Evolutionary conservation across 129 eudicot species (phyloP).

Genomic region (Arctium minus): DNA sequence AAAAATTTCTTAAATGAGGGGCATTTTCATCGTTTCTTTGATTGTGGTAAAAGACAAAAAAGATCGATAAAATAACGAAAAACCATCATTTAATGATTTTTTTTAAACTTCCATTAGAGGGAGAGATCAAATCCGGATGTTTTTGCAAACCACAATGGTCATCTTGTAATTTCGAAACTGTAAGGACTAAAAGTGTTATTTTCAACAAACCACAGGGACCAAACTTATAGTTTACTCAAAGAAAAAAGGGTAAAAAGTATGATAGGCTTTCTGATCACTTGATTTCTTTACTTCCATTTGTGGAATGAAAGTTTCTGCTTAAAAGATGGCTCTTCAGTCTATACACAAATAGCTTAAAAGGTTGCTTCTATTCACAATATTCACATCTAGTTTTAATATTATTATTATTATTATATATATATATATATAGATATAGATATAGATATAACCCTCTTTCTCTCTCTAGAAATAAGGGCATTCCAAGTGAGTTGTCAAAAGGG

Average conservation of each 20-base stretch:
- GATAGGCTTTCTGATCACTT: conserved; percentile 28
- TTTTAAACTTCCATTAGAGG: too few species aligned
- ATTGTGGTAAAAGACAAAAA: too few species aligned
- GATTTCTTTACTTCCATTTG: conserved; percentile 41
- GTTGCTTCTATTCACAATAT: conserved; percentile 30
- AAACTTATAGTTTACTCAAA: background rate
- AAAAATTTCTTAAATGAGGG: too few species aligned
- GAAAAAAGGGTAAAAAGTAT: conserved; percentile 18
- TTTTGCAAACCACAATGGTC: too few species aligned
- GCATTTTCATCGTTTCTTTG: too few species aligned
- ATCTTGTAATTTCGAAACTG: too few species aligned
- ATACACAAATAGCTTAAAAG: conserved; percentile 33
- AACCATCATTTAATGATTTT: too few species aligned
- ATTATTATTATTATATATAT: background rate
- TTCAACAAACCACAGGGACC: too few species aligned
- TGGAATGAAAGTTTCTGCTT: conserved; percentile 31
- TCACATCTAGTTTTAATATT: too few species aligned
- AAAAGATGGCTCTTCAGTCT: conserved; percentile 45
- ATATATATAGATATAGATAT: background rate
- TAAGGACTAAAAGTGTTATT: too few species aligned
- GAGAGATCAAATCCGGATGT: too few species aligned
- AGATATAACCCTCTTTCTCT: background rate
- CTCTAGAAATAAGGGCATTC: conserved; percentile 13
- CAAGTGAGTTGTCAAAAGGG: conserved; percentile 44
- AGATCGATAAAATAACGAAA: too few species aligned